Conservation (phyloP, 2,329 filamentous ascomycete genomes). For the Dothistroma pini region DNA sequence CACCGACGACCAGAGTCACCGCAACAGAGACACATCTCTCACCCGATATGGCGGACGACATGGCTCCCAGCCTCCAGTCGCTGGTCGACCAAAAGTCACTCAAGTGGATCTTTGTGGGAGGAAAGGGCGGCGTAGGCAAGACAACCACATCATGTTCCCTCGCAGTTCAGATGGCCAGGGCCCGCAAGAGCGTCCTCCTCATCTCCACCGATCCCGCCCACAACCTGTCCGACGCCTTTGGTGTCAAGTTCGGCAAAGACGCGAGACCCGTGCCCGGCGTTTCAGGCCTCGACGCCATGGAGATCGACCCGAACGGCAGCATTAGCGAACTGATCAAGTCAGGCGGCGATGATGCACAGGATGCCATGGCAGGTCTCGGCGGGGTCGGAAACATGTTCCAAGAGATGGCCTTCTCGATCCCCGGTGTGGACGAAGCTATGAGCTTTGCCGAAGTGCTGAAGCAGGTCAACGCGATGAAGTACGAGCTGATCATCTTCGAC, state of each 20-base stretch:
- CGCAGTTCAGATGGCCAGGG: constrained; percentile 93
- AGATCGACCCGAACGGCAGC: constrained; percentile 96
- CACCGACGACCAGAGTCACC: not conserved
- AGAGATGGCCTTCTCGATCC: constrained; percentile 94
- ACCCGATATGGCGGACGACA: constrained; percentile 56
- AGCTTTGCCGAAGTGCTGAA: constrained; percentile 99
- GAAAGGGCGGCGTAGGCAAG: constrained; percentile 97
- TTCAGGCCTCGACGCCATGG: constrained; percentile 93
- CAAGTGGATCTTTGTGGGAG: constrained; percentile 98
- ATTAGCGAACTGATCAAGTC: constrained; percentile 90
- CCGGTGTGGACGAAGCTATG: constrained; percentile 99
- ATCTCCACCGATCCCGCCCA: constrained; percentile 98
- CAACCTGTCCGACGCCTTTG: constrained; percentile 96
- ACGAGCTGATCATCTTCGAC: constrained; percentile 99
- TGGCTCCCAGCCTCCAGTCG: constrained; percentile 90
- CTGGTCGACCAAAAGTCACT: constrained; percentile 93
- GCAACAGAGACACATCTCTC: not conserved
- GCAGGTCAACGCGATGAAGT: constrained; percentile 97
- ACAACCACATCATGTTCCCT: constrained; percentile 99
- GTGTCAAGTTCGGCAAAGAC: constrained; percentile 99
- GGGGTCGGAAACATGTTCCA: constrained; percentile 96
- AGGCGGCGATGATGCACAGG: constrained; percentile 66
- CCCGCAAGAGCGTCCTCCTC: constrained; percentile 90
- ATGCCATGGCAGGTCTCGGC: constrained; percentile 64
- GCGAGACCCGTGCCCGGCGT: constrained; percentile 89